Percentiles rank a stretch among this genome's conserved stretches.
phyloP scores from a whole-genome alignment of 164 flowering plant species.

The Vitis amurensis region DNA sequence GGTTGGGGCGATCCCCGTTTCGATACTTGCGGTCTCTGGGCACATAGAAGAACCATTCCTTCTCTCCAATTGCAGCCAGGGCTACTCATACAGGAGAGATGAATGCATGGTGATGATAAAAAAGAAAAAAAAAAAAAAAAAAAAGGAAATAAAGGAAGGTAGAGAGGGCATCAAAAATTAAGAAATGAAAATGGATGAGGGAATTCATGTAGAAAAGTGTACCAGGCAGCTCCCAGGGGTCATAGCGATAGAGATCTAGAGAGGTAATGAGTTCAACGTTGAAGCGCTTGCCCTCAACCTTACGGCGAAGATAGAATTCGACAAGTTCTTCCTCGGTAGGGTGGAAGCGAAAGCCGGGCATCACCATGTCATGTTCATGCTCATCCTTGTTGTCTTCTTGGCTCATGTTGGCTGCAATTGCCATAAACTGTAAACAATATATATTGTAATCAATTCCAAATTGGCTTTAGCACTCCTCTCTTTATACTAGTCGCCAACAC shows the following conservation, averaged over 20 bases:
- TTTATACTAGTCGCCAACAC: neutral
- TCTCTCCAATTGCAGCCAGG: conserved; percentile 96
- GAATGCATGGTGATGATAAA: neutral
- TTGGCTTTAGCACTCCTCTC: neutral
- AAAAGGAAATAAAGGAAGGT: neutral
- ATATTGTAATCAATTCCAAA: neutral
- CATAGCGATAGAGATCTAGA: conserved; percentile 92
- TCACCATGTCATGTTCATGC: conserved; percentile 81
- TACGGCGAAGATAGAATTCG: conserved; percentile 96
- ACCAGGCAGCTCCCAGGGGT: conserved; percentile 99
- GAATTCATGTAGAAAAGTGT: neutral
- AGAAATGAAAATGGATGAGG: conserved; percentile 1
- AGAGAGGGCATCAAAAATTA: neutral
- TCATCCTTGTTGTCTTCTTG: conserved; percentile 34
- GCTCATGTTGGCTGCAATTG: conserved; percentile 44
- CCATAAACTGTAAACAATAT: conserved; percentile 32
- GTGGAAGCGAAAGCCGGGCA: conserved; percentile 98
- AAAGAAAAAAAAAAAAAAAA: neutral
- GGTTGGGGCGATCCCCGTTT: conserved; percentile 93
- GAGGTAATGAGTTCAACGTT: conserved; percentile 92
- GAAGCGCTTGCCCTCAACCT: conserved; percentile 94
- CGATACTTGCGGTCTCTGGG: conserved; percentile 93
- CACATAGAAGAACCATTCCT: conserved; percentile 97
- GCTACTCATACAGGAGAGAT: conserved; percentile 34
- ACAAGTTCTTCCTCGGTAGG: conserved; percentile 98